A percentile compares a stretch with the other conserved stretches of the same genome.
These are phyloP conservation scores for Mycosphaerella sp. DNA, from an alignment of 2,329 filamentous ascomycete species.

Conservation along the genomic window DNA sequence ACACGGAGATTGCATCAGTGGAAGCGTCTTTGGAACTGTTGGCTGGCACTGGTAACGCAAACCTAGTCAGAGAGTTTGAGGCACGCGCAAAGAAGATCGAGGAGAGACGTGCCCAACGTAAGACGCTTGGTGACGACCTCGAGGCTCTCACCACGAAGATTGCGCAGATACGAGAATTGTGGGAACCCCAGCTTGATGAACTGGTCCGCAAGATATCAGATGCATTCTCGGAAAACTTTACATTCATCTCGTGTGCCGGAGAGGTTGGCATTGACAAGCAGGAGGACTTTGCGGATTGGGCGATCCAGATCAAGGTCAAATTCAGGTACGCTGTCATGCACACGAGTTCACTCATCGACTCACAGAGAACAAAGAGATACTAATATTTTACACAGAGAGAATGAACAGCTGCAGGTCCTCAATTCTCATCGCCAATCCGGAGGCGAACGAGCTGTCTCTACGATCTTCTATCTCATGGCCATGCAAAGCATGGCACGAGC, in stretches of 20 bases:
- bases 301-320: slow-evolving; percentile 87
- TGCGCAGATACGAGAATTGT: slow-evolving; percentile 58
- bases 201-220: slow-evolving; percentile 77
- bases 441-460: slow-evolving; percentile 91
- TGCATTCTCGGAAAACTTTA: slow-evolving; percentile 88
- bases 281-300: slow-evolving; percentile 85
- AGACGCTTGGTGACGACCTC: slow-evolving; percentile 50
- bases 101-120: slow-evolving; percentile 48
- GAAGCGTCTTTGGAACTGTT: slow-evolving; percentile 71
- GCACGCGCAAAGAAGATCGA: slow-evolving; percentile 64
- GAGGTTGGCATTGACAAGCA: slow-evolving; percentile 85
- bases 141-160: slow-evolving; percentile 54
- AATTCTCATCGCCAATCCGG: slow-evolving; percentile 92
- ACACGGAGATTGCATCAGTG: slow-evolving; percentile 67
- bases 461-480: slow-evolving; percentile 98
- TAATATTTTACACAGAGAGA: slow-evolving; percentile 49
- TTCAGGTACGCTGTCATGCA: slow-evolving; percentile 60
- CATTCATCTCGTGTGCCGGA: slow-evolving; percentile 87
- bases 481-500: slow-evolving; percentile 88
- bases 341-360: neutral
- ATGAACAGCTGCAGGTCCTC: slow-evolving; percentile 75
- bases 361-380: slow-evolving; percentile 7
- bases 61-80: slow-evolving; percentile 71
- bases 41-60: slow-evolving; percentile 58
- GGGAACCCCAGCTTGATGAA: slow-evolving; percentile 77